Percentiles rank a stretch among this genome's conserved stretches.
Evolutionary conservation across 257 asterid genomes (phyloP).

Genomic region (Solanum paucissectum): DNA sequence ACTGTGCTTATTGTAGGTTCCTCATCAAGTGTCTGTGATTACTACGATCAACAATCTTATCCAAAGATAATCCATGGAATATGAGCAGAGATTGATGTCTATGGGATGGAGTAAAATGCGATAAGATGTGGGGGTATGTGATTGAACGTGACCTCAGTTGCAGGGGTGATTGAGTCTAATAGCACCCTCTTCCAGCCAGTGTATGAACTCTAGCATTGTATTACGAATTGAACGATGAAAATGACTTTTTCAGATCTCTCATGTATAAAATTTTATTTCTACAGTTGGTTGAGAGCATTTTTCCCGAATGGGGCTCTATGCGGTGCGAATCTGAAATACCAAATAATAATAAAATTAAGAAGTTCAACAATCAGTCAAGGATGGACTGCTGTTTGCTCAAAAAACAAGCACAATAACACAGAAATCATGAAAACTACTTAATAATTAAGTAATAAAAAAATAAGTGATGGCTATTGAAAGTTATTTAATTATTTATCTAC

Average conservation of each 20-base stretch:
- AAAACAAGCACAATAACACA: neutral
- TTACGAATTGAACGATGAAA: neutral
- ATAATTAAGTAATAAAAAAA: neutral
- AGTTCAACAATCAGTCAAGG: neutral
- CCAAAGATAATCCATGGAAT: constrained; percentile 2
- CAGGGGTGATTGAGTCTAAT: constrained; percentile 1
- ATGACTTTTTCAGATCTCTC: neutral
- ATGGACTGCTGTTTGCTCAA: neutral
- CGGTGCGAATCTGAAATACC: neutral
- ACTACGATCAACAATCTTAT: neutral
- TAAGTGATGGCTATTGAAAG: neutral
- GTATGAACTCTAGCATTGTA: neutral
- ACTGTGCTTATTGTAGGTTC: neutral
- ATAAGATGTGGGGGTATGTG: constrained; percentile 1
- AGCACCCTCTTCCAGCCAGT: neutral
- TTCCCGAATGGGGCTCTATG: accelerated
- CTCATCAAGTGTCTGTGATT: neutral
- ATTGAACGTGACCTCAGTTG: constrained; percentile 11
- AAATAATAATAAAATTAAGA: neutral
- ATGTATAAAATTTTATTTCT: neutral
- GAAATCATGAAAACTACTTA: neutral
- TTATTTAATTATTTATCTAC: neutral
- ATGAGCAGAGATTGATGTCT: neutral
- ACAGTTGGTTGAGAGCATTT: too few relatives aligned
- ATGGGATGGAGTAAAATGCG: constrained; percentile 7